Percentiles rank a stretch among this genome's conserved stretches.
Evolutionary conservation across 2,329 filamentous ascomycete species (phyloP).

Genomic region (Arthrobotrys megalospora): DNA sequence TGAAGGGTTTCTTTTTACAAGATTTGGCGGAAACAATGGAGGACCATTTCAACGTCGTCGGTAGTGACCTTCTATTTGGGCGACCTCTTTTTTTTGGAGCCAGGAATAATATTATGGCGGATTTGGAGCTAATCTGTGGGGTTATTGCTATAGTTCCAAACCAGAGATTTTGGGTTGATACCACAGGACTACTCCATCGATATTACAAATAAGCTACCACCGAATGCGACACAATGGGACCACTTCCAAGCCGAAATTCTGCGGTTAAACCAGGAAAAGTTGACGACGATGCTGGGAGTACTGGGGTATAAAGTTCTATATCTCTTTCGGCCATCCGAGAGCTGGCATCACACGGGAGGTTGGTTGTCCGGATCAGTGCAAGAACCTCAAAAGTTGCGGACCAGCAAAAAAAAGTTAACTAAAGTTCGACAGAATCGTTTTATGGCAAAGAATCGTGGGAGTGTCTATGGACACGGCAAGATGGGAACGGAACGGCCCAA

Average conservation of each 20-base stretch:
- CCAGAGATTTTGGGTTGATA: slow-evolving; percentile 57
- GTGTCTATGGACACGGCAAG: slow-evolving; percentile 57
- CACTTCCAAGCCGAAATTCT: slow-evolving; percentile 39
- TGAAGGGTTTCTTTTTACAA: slow-evolving; percentile 58
- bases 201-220: slow-evolving; percentile 26
- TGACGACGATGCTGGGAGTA: slow-evolving; percentile 21
- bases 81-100: slow-evolving; percentile 15
- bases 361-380: slow-evolving; percentile 52
- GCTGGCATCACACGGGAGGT: slow-evolving; percentile 59
- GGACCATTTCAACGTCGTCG: slow-evolving; percentile 58
- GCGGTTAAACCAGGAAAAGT: slow-evolving; percentile 39
- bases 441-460: slow-evolving; percentile 59
- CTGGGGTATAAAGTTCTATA: slow-evolving; percentile 57
- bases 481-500: slow-evolving; percentile 57
- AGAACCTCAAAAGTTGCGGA: not conserved
- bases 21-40: slow-evolving; percentile 54
- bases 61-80: slow-evolving; percentile 58
- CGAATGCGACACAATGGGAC: slow-evolving; percentile 56
- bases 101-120: not conserved
- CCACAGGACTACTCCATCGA: slow-evolving; percentile 46
- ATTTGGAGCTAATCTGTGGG: slow-evolving; percentile 28
- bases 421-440: slow-evolving; percentile 37
- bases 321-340: slow-evolving; percentile 57
- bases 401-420: not conserved
- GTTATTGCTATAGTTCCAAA: slow-evolving; percentile 44